Evolutionary conservation across 495 filamentous ascomycete species (phyloP).

Genomic region (Neurospora sp.): DNA sequence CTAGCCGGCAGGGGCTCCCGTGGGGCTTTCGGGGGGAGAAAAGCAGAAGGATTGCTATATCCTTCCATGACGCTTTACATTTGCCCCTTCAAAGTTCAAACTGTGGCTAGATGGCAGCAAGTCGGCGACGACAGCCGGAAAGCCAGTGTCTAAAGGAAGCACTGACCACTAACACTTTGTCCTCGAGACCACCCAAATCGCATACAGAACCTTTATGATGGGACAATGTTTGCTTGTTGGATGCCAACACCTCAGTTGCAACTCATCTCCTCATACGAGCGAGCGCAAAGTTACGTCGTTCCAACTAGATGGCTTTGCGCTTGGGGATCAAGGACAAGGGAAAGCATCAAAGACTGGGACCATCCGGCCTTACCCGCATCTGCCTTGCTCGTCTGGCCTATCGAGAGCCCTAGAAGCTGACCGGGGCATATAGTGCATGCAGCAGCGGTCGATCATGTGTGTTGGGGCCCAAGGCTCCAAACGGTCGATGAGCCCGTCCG

Average conservation of each 20-base stretch:
- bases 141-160: background rate
- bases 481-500: background rate
- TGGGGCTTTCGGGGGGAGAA: background rate
- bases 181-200: background rate
- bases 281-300: background rate
- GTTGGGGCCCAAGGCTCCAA: background rate
- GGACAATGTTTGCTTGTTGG: background rate
- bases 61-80: background rate
- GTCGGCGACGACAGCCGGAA: background rate
- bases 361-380: background rate
- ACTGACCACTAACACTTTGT: background rate
- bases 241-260: background rate
- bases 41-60: background rate
- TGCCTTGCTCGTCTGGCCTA: background rate
- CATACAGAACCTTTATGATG: background rate
- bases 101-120: background rate
- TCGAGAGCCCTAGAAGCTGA: background rate
- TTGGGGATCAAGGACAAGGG: background rate
- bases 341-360: background rate
- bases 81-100: background rate
- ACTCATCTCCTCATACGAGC: background rate
- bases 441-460: constrained; percentile 23
- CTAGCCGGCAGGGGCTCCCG: background rate
- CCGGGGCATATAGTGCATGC: constrained; percentile 9
- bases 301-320: background rate